Evolutionary conservation across 2,329 filamentous ascomycete genomes (phyloP), one percentile per base, ranked within the genome.

Genomic region (Colletotrichum higginsianum): DNA sequence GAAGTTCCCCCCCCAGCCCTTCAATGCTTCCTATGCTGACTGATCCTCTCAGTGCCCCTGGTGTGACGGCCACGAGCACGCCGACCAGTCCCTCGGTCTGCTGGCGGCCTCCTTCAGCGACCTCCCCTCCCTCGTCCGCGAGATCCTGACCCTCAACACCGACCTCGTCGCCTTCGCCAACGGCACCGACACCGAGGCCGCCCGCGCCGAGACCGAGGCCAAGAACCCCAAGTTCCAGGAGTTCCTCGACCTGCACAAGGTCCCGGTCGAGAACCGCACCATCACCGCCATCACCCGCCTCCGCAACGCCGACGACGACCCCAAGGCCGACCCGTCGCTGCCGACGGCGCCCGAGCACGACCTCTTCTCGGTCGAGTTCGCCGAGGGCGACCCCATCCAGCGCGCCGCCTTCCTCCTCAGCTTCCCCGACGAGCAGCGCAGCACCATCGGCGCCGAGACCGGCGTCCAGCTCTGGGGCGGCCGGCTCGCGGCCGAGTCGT

Each of bases 51-150:
- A 61, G 66, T 91, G 89, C 66, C 88, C 89, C 0, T 91, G 89
- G 89, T 91, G 89, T 73, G 89, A 91, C 75, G 89, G 89, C 15
- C 83, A 87, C 73, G 89, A 91, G 79, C 88, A 91, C 77, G 86
- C 85, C 0, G 88, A 90, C 75, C 88, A 91, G 72, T 70, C 84
- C 0, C 82, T 91, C 1, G 89, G 89, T 1, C 82, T 91, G 44
- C 77, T 92, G 0, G 85, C 82, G 1, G 73, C 80, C 1, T 77
- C 90, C 0, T 58, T 44, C n/a, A 75, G 81, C 1, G 80, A 86
- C 38, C 80, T 87, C 0, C 79, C 87, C 0, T 79, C 80, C 3
- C 78, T 83, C 7, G 84, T 88, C 0, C 80, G 86, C 16, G 88
- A 91, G 76, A 82, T 90, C 12, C 76, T 84, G 18, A 89, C 87